Evolutionary conservation across 148 eudicot genomes (phyloP).

Genomic region (Fagopyrum homotropicum): DNA sequence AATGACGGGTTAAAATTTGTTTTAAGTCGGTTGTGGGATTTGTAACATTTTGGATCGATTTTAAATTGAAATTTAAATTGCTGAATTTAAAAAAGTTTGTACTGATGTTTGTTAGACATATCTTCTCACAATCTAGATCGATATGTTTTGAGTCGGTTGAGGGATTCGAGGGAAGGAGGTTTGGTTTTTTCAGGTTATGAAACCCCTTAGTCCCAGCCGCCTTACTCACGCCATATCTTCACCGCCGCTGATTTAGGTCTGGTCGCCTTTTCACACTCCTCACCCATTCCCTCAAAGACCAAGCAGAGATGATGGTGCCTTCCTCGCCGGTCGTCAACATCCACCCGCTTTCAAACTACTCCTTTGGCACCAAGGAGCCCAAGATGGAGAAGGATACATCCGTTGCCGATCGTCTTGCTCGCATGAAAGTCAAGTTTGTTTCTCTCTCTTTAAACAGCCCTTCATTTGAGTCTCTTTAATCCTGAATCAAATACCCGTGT

Average conservation of each 20-base stretch:
- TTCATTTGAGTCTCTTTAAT: not conserved
- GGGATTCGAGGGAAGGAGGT: not conserved
- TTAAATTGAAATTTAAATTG: too few relatives aligned
- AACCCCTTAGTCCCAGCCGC: not conserved
- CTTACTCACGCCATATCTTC: not conserved
- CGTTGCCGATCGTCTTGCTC: slow-evolving; percentile 93
- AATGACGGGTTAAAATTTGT: too few relatives aligned
- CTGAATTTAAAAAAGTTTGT: too few relatives aligned
- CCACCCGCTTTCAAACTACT: slow-evolving; percentile 73
- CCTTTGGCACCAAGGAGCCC: slow-evolving; percentile 83
- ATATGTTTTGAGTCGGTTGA: too few relatives aligned
- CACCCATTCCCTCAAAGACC: not conserved
- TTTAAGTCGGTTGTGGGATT: too few relatives aligned
- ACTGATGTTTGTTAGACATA: too few relatives aligned
- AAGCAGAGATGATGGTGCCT: slow-evolving; percentile 8
- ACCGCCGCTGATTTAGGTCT: not conserved
- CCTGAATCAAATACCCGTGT: not conserved
- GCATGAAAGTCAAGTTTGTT: slow-evolving; percentile 81
- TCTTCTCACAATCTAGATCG: too few relatives aligned
- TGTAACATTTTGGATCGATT: too few relatives aligned
- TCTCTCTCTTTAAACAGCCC: not conserved
- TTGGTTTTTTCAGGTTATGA: not conserved
- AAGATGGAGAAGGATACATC: slow-evolving; percentile 95
- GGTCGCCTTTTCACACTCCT: not conserved
- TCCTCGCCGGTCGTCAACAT: slow-evolving; percentile 37